phyloP scores from a whole-genome alignment of 2,329 filamentous ascomycete species.

The Phialocephala sp. region DNA sequence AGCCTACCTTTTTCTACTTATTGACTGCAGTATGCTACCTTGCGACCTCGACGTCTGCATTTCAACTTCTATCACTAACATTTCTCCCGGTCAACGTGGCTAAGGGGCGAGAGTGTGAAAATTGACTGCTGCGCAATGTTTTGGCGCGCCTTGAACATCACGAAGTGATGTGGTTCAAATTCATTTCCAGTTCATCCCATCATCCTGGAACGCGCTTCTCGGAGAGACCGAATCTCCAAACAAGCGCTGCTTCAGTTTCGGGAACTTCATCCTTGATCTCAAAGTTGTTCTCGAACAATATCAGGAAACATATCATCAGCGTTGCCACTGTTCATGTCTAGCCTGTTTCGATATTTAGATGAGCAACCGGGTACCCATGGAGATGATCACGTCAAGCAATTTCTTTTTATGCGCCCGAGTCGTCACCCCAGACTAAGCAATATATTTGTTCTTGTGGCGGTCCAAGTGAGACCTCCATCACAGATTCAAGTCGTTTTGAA shows the following conservation, averaged over 20 bases:
- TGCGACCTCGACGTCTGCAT: too few relatives aligned
- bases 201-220: neutral
- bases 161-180: too few relatives aligned
- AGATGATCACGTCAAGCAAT: constrained; percentile 6
- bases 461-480: neutral
- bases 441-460: neutral
- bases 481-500: neutral
- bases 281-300: constrained; percentile 11
- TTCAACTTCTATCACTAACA: too few relatives aligned
- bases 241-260: constrained; percentile 1
- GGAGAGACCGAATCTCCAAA: neutral
- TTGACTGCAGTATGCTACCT: too few relatives aligned
- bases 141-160: too few relatives aligned
- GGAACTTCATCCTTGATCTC: neutral
- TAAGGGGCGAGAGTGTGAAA: too few relatives aligned
- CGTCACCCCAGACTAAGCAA: neutral
- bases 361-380: constrained; percentile 14
- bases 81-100: too few relatives aligned
- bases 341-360: constrained; percentile 23
- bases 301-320: neutral
- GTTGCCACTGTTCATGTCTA: constrained; percentile 11
- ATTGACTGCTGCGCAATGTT: too few relatives aligned
- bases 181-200: neutral
- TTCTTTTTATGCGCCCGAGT: neutral
- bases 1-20: neutral